Conservation (phyloP, 495 filamentous ascomycete genomes). For the Filosporella fistucella region DNA sequence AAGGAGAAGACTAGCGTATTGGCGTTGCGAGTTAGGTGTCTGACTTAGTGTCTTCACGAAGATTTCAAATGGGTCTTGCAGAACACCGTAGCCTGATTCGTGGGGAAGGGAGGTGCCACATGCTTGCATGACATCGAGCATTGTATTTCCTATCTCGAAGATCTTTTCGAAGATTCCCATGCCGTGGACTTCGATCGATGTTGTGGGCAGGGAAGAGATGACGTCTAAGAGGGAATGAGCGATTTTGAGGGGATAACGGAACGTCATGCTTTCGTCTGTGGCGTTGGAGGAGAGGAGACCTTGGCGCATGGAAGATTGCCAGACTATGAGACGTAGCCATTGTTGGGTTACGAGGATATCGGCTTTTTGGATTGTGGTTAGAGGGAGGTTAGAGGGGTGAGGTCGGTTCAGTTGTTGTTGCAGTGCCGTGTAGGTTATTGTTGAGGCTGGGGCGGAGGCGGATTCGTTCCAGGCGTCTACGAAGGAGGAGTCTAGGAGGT, state of each 20-base stretch:
- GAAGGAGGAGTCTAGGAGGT: conserved; percentile 30
- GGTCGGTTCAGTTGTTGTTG: conserved; percentile 35
- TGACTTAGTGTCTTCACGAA: conserved; percentile 23
- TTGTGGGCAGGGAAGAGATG: conserved; percentile 45
- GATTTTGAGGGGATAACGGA: conserved; percentile 54
- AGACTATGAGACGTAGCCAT: conserved; percentile 58
- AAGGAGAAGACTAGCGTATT: conserved; percentile 21
- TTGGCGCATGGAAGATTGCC: conserved; percentile 55
- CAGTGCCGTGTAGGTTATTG: conserved; percentile 15
- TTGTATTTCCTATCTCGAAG: conserved; percentile 51
- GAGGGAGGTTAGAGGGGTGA: conserved; percentile 27
- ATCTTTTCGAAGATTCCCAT: conserved; percentile 56
- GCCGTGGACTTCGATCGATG: conserved; percentile 55
- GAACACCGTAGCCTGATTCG: conserved; percentile 12
- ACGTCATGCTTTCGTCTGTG: conserved; percentile 45
- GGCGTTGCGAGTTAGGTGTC: conserved; percentile 21
- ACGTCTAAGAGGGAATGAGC: conserved; percentile 49
- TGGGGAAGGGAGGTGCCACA: conserved; percentile 13
- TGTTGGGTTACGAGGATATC: conserved; percentile 59
- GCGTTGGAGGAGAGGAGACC: conserved; percentile 40
- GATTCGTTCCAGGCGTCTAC: conserved; percentile 32
- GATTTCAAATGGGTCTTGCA: conserved; percentile 16
- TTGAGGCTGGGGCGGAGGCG: conserved; percentile 16
- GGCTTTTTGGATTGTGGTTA: conserved; percentile 54
- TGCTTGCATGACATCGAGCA: conserved; percentile 45